Percentiles rank a stretch among this genome's conserved stretches.
phyloP scores from a whole-genome alignment of 2,329 filamentous ascomycete genomes.

The Verticillium tricorpus region DNA sequence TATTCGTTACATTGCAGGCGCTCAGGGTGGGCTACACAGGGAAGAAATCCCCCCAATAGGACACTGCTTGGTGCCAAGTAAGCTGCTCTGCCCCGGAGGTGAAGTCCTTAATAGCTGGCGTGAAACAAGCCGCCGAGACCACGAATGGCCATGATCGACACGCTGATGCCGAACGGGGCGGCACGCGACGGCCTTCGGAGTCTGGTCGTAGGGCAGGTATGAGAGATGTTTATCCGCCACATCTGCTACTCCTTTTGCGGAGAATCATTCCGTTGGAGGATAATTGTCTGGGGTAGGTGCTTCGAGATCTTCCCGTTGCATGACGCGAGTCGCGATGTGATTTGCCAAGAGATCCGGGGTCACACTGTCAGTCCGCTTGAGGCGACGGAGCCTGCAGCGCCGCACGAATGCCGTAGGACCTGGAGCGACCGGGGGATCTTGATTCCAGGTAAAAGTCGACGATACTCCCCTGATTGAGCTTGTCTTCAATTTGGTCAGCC shows the following conservation, averaged over 20 bases:
- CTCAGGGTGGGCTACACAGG: not conserved
- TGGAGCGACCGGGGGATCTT: not conserved
- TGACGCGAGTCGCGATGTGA: not conserved
- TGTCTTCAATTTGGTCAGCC: too few species aligned
- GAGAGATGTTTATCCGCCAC: not conserved
- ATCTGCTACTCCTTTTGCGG: not conserved
- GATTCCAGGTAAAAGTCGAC: not conserved
- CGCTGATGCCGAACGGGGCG: not conserved
- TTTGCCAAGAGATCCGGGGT: not conserved
- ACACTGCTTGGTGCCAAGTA: not conserved
- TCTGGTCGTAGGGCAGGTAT: not conserved
- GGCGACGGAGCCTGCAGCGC: not conserved
- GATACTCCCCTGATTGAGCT: too few species aligned
- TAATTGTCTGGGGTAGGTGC: not conserved
- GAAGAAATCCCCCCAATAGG: not conserved
- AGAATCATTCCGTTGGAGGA: not conserved
- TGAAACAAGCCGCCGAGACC: not conserved
- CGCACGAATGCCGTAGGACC: not conserved
- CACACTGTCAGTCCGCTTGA: not conserved
- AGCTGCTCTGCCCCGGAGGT: not conserved
- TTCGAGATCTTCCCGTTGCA: not conserved
- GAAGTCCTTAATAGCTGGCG: not conserved
- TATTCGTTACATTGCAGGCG: not conserved
- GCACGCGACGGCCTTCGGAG: not conserved
- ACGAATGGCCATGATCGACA: not conserved